Base-by-base conservation (phyloP, 371 early-diverging fungal genomes). In the Batkoa obscura region DNA sequence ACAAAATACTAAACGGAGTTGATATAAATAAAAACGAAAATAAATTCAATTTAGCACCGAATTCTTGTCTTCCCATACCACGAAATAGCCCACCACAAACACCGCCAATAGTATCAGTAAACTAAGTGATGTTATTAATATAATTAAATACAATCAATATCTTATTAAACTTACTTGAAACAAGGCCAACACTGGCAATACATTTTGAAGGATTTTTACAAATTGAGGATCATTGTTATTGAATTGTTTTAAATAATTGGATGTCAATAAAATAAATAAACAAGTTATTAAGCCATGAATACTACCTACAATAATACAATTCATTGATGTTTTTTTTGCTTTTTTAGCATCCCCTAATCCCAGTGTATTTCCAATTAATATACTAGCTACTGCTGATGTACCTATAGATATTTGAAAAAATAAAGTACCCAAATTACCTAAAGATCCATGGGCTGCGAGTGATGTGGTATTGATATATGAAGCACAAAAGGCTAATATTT, bases 361-460 rank as follows among this genome's bases (percentile, higher is more conserved):
- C 10, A 84, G 59, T 2, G 76, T 62, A 57, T 83, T 82, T 13
- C 91, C 92, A 1, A 87, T 80, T 1, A 83, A 76, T 15, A 79
- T 87, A 17, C 82, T 73, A 0, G 80, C 71, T 0, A 84, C 85
- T 9, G 88, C 73, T 33, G 80, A 68, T 12, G 42, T 54, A 54
- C 54, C 54, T 56, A 74, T 74, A 1, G 79, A 77, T 32, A 82
- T 59, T 37, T 80, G 78, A 65, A 84, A 87, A 0, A 81, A 72
- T 55, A 85, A 64, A 15, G 76, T 64, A 30, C 72, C 72, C 0
- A 85, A 75, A 41, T 80, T 83, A 43, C 89, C 64, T 15, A 83
- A 69, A 36, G 88, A 75, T 15, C 83, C 76, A 61, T 92, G 90
- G 8, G 89, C 88, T 0, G 93, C 90, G n/a, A 92, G 70, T 47